phyloP scores from a whole-genome alignment of 495 filamentous ascomycete genomes.

The Monascus purpureus region DNA sequence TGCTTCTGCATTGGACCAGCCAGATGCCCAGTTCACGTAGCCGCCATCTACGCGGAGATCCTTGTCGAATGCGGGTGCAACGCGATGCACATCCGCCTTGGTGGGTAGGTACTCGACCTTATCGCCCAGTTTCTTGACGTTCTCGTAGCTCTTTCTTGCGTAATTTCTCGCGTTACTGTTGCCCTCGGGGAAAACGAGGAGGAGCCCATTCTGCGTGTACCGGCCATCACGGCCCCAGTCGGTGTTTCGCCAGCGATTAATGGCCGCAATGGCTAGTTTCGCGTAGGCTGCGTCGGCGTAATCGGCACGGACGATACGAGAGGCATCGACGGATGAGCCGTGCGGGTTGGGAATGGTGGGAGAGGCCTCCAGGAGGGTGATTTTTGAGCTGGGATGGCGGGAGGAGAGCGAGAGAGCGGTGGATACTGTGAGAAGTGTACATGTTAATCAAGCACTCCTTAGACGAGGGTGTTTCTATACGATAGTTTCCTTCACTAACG shows the following conservation, averaged over 20 bases:
- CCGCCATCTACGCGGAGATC: conserved; percentile 43
- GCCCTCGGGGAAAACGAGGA: conserved; percentile 45
- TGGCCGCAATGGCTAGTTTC: conserved; percentile 50
- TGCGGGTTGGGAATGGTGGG: conserved; percentile 55
- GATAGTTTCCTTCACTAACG: conserved; percentile 27
- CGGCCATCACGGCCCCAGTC: conserved; percentile 48
- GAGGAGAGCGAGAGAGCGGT: conserved; percentile 53
- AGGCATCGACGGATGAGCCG: conserved; percentile 59
- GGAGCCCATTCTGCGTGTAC: conserved; percentile 64
- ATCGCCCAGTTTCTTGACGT: conserved; percentile 35
- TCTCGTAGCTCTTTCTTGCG: conserved; percentile 48
- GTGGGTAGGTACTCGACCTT: conserved; percentile 37
- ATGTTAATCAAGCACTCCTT: too few species aligned
- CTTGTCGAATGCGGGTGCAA: conserved; percentile 31
- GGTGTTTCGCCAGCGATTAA: conserved; percentile 53
- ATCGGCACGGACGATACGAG: conserved; percentile 69
- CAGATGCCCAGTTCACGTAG: conserved; percentile 67
- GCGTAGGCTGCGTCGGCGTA: conserved; percentile 65
- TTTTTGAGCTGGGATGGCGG: conserved; percentile 36
- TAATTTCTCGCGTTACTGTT: conserved; percentile 45
- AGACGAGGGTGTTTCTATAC: conserved; percentile 8
- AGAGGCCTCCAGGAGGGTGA: conserved; percentile 58
- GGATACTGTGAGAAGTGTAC: conserved; percentile 40
- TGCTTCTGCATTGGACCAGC: conserved; percentile 74
- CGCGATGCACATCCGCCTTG: conserved; percentile 24